Evolutionary conservation across 306 rosid genomes (phyloP).

Genomic region (Casuarina cunninghamiana): DNA sequence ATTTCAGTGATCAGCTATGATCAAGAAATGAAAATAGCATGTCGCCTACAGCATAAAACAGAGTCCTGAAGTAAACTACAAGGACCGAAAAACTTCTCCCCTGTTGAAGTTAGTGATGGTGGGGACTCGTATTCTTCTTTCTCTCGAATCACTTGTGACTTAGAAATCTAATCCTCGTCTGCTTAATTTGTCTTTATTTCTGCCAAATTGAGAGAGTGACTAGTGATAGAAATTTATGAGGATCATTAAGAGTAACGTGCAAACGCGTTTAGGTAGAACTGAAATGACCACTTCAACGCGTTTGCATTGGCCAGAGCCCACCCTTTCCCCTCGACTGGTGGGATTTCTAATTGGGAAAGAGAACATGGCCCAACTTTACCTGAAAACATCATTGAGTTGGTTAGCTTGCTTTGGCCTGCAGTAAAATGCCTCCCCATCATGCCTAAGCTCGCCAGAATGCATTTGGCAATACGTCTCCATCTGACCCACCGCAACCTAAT

Average conservation of each 20-base stretch:
- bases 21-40: too few relatives aligned
- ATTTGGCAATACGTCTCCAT: constrained; percentile 71
- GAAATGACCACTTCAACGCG: not conserved
- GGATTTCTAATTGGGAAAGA: not conserved
- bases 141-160: not conserved
- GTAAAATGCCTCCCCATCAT: not conserved
- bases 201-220: not conserved
- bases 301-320: not conserved
- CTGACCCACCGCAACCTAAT: constrained; percentile 42
- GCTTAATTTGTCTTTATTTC: not conserved
- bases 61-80: too few relatives aligned
- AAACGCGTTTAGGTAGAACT: not conserved
- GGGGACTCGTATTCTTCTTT: too few relatives aligned
- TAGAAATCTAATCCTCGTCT: not conserved
- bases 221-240: not conserved
- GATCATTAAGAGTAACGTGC: not conserved
- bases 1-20: too few relatives aligned
- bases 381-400: constrained; percentile 6
- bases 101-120: too few relatives aligned
- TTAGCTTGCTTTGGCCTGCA: constrained; percentile 4
- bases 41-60: too few relatives aligned
- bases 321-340: not conserved
- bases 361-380: not conserved
- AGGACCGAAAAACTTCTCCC: too few relatives aligned
- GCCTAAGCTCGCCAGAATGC: constrained; percentile 15